Conservation (phyloP, 768 basidiomycete genomes). For the Clitopilus passeckerianus region DNA sequence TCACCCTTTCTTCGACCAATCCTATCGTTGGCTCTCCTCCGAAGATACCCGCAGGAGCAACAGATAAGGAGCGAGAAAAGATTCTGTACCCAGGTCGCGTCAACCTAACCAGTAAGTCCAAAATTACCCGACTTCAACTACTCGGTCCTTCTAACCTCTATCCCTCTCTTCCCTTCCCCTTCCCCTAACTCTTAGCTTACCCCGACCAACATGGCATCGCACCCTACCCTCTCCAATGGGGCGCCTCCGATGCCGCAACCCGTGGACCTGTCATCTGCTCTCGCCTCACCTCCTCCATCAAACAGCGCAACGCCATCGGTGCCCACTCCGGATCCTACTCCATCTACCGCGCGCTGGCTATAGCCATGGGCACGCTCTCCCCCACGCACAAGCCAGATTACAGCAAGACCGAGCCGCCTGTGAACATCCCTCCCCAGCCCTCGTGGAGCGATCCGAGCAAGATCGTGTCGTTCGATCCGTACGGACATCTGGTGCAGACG, state of each 20-base stretch:
- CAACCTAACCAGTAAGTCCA: conserved; percentile 71
- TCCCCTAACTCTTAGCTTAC: conserved; percentile 69
- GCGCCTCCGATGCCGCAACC: conserved; percentile 51
- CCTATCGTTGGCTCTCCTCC: conserved; percentile 16
- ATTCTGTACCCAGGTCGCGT: conserved; percentile 79
- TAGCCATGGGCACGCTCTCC: conserved; percentile 81
- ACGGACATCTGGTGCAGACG: conserved; percentile 81
- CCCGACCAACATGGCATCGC: conserved; percentile 90
- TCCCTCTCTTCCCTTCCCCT: conserved; percentile 4
- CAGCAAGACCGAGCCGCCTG: conserved; percentile 78
- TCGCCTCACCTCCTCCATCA: conserved; percentile 78
- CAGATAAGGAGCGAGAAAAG: conserved; percentile 68
- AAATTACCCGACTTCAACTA: conserved; percentile 3
- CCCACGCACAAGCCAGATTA: conserved; percentile 83
- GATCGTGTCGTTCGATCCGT: conserved; percentile 93
- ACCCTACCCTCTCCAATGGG: conserved; percentile 81
- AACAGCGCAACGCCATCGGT: conserved; percentile 89
- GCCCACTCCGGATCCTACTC: conserved; percentile 93
- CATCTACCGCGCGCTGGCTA: conserved; percentile 89
- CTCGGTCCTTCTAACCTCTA: conserved; percentile 1
- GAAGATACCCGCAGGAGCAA: conserved; percentile 11
- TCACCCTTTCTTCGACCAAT: conserved; percentile 21
- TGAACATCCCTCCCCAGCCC: conserved; percentile 70
- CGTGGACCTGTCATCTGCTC: conserved; percentile 91
- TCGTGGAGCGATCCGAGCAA: conserved; percentile 72